These are phyloP conservation scores for Lichtheimia corymbifera DNA, from an alignment of 371 early-diverging fungal genomes.

Conservation along the genomic window DNA sequence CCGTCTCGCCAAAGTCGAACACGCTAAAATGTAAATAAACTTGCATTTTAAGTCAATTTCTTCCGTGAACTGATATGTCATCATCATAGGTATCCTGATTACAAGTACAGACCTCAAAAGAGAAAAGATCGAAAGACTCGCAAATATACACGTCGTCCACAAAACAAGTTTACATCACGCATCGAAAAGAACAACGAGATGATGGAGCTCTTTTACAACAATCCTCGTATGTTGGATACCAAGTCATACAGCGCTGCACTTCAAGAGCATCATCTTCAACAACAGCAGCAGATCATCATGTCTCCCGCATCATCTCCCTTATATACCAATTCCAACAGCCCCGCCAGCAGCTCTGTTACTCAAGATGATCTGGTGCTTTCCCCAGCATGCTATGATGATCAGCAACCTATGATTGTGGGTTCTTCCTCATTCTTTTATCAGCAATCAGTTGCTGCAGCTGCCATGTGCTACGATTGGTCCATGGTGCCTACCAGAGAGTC, in stretches of 20 bases:
- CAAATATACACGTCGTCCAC: slow-evolving; percentile 14
- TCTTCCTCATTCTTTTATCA: background rate
- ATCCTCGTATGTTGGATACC: slow-evolving; percentile 5
- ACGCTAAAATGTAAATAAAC: slow-evolving; percentile 26
- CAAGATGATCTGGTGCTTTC: background rate
- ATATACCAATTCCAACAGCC: background rate
- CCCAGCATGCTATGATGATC: background rate
- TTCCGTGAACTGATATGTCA: background rate
- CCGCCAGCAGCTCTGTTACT: background rate
- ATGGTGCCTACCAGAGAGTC: background rate
- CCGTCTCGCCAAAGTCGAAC: slow-evolving; percentile 55
- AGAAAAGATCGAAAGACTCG: slow-evolving; percentile 5
- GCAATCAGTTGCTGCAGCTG: background rate
- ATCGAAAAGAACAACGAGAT: slow-evolving; percentile 9
- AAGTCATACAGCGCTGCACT: background rate
- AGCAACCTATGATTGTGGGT: background rate
- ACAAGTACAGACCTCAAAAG: slow-evolving; percentile 24
- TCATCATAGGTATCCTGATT: slow-evolving; percentile 20
- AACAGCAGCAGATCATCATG: background rate
- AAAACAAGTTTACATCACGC: slow-evolving; percentile 15
- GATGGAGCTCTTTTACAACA: slow-evolving; percentile 14
- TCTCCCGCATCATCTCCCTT: background rate
- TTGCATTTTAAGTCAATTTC: background rate
- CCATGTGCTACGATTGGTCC: background rate
- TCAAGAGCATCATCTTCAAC: background rate